Conservation (phyloP, 192 early-diverging fungal species). For the Radiomyces spectabilis region DNA sequence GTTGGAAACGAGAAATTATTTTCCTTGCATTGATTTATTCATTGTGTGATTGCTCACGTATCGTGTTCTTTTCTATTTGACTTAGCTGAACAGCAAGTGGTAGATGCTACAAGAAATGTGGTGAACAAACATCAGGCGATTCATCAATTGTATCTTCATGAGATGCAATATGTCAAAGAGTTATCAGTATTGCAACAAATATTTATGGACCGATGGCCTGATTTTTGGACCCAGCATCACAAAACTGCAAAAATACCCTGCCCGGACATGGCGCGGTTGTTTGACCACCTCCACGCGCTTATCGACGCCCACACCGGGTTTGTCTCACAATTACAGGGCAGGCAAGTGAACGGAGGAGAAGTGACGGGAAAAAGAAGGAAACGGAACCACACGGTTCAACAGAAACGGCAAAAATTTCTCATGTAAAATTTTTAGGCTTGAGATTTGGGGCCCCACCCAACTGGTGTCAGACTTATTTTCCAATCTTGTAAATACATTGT, state of each 20-base stretch:
- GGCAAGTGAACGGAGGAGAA: too few species aligned
- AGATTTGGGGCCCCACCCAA: slow-evolving; percentile 15
- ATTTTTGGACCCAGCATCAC: too few species aligned
- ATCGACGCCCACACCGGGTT: too few species aligned
- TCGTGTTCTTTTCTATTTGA: not conserved
- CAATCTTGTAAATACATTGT: not conserved
- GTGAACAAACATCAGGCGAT: slow-evolving; percentile 2
- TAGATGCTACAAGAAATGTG: slow-evolving; percentile 1
- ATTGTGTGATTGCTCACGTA: not conserved
- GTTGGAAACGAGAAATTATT: slow-evolving; percentile 1
- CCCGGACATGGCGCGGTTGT: too few species aligned
- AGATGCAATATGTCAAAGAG: slow-evolving; percentile 3
- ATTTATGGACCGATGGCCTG: too few species aligned
- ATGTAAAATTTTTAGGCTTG: not conserved
- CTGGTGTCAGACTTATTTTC: slow-evolving; percentile 7
- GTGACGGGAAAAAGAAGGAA: too few species aligned
- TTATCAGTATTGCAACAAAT: too few species aligned
- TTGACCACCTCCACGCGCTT: too few species aligned
- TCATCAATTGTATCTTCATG: slow-evolving; percentile 3
- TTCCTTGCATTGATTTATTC: not conserved
- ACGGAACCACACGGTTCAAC: too few species aligned
- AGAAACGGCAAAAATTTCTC: not conserved
- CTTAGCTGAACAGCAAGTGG: not conserved
- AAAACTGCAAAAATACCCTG: too few species aligned
- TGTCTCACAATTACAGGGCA: too few species aligned